Percentiles rank a stretch among this genome's conserved stretches.
Evolutionary conservation across 768 basidiomycete species (phyloP).

Genomic region (Hypholoma fasciculare): DNA sequence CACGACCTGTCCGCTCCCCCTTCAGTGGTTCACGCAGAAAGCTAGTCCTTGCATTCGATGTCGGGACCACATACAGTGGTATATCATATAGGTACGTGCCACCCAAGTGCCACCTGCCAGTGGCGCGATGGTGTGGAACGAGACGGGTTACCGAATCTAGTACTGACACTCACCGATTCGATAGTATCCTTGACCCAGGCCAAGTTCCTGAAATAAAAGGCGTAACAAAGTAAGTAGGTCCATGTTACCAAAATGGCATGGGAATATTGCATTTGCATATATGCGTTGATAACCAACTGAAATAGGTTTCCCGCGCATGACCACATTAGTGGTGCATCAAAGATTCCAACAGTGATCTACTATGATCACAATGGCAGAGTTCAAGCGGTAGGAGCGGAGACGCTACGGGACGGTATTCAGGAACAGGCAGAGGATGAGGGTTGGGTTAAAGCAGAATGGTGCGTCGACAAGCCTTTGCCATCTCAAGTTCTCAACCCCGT

Average conservation of each 20-base stretch:
- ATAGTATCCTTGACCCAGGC: constrained; percentile 39
- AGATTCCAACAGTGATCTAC: constrained; percentile 30
- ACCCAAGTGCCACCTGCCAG: too few relatives aligned
- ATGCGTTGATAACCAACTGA: background rate
- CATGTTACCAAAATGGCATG: background rate
- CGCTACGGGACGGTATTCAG: constrained; percentile 34
- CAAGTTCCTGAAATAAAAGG: constrained; percentile 40
- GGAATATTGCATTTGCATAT: too few relatives aligned
- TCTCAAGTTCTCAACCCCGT: too few relatives aligned
- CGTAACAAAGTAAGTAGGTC: constrained; percentile 35
- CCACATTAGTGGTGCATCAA: constrained; percentile 41
- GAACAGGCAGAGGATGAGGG: constrained; percentile 41
- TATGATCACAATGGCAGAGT: constrained; percentile 41
- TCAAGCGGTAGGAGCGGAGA: constrained; percentile 48
- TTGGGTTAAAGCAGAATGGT: constrained; percentile 53
- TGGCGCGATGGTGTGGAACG: too few relatives aligned
- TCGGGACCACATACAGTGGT: too few relatives aligned
- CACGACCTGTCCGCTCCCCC: constrained; percentile 18
- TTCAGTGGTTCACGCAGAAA: too few relatives aligned
- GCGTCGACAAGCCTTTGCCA: constrained; percentile 4
- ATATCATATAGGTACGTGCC: too few relatives aligned
- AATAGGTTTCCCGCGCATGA: constrained; percentile 49
- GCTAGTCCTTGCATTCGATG: too few relatives aligned
- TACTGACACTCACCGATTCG: background rate
- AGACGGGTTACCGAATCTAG: background rate